Percentiles rank a stretch among this genome's conserved stretches.
Conservation (phyloP, 1,139 yeast genomes). For the Pichia sp. region DNA sequence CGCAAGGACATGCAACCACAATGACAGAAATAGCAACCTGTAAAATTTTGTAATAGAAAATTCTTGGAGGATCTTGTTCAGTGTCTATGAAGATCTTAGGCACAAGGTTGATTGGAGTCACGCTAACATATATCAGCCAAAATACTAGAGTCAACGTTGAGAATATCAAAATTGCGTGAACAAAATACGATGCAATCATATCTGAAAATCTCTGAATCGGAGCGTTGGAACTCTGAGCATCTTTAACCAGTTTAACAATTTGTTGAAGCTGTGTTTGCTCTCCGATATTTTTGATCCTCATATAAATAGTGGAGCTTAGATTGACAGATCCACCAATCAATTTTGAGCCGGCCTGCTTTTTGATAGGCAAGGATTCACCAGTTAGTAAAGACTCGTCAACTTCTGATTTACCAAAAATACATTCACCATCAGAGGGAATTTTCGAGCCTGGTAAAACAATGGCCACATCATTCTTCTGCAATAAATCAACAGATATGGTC, state of each 20-base stretch:
- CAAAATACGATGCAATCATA: slow-evolving; percentile 75
- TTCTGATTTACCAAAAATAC: slow-evolving; percentile 71
- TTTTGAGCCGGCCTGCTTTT: slow-evolving; percentile 47
- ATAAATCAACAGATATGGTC: slow-evolving; percentile 57
- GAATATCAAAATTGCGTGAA: slow-evolving; percentile 60
- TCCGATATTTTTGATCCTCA: slow-evolving; percentile 65
- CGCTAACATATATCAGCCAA: slow-evolving; percentile 44
- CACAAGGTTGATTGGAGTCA: slow-evolving; percentile 26
- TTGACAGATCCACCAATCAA: slow-evolving; percentile 92
- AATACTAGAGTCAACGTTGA: slow-evolving; percentile 56
- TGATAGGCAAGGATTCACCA: slow-evolving; percentile 78
- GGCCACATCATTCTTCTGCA: slow-evolving; percentile 72
- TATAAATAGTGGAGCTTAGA: slow-evolving; percentile 64
- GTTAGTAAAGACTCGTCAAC: slow-evolving; percentile 84
- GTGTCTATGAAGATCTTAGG: slow-evolving; percentile 61
- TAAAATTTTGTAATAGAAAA: slow-evolving; percentile 46
- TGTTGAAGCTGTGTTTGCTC: slow-evolving; percentile 81
- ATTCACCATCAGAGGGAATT: slow-evolving; percentile 85
- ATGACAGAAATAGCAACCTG: slow-evolving; percentile 87
- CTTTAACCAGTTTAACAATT: slow-evolving; percentile 77
- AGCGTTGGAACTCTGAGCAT: slow-evolving; percentile 83
- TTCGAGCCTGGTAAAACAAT: slow-evolving; percentile 79
- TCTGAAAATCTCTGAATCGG: slow-evolving; percentile 91
- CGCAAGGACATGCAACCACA: slow-evolving; percentile 98
- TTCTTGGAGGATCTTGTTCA: not conserved